Base-by-base conservation (phyloP, 768 basidiomycete species). In the Termitomyces sp. region DNA sequence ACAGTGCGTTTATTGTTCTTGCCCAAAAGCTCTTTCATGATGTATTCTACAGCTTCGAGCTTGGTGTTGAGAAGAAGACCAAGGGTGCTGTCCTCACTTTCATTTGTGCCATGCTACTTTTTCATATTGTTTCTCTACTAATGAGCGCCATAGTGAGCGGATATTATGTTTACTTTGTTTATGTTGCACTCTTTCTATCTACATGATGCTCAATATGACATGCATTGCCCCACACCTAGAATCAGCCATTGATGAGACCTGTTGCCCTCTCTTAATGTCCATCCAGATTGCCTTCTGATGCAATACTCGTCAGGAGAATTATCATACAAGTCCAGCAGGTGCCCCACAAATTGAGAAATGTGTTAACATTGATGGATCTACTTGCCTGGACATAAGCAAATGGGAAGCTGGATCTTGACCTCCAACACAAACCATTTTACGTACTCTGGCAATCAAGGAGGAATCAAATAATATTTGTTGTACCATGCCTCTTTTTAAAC, bases 11-110 rank as follows among this genome's bases (percentile, higher is more conserved):
- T 20, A 16, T 27, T 26, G 42, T 14, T 39, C 0, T 8, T 10
- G 30, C 30, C 20, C 27, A 22, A 42, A 8, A 10, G 33, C 47
- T 9, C n/a, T 27, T 32, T 22, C 20, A 57, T 61, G 49, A 57
- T 33, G 4, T 47, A 8, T 51, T 53, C 18, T 48, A 22, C 65
- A 93, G 93, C 83, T 98, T 99, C 83, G 96, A 98, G 81, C 89
- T 98, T 55, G 96, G 97, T 76, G 97, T 97, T 73, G 97, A 99
- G 86, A 99, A 98, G 87, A 98, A 98, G 90, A 95, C 93, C 67
- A 95, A 95, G 85, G 93, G 94, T 76, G 93, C 93, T 68, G 95
- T 93, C 61, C 90, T 95, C 68, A 85, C 85, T 71, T 95, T 95
- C 86, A 92, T 94, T 75, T 67, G 92, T 90, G 16, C 20, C 48